Evolutionary conservation across 1,284 basidiomycete genomes (phyloP), one percentile per base, ranked within the genome.

Genomic region (Fomitopsis pinicola): DNA sequence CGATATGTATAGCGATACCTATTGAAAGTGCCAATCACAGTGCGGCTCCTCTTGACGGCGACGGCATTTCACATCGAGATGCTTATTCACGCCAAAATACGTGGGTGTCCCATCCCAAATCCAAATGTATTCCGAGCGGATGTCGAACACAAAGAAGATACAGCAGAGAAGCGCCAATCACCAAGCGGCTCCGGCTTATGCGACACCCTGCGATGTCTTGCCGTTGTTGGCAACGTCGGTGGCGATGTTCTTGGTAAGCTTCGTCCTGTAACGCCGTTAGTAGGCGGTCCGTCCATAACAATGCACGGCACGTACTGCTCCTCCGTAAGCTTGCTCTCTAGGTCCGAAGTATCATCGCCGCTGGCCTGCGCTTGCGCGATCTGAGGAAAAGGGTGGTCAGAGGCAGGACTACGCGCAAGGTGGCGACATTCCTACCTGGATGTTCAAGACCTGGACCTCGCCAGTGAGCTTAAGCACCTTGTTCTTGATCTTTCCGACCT

Each of bases 391-490:
- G 10, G 35, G 7, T 45, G 59, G 8, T 14, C 28, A 40, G 45
- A 17, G 17, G 56, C 30, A 45, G 17, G 36, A 3, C 26, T 6
- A 26, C 5, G 30, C 14, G 28, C 2, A 33, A 15, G 26, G 28
- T 10, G 15, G 7, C 28, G 26, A 17, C 22, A n/a, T 15, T 45
- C 68, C 19, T 45, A 74, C 72, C 68, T 79, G 70, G 70, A 80
- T 80, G 60, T 77, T 73, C 15, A 78, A 63, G 42, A 68, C 76
- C 66, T 78, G 76, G 22, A 75, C 69, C 63, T 75, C 72, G 36
- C 75, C 80, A 28, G 78, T 79, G 59, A 82, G 70, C 71, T 82
- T 82, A 38, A 82, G 68, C 36, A 82, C 80, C 73, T 83, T 82
- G 75, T 83, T 82, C 77, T 79, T 76, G 67, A 77, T 81, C 72